Conservation (phyloP, 163 green algal genomes). For the Chlamydomonas reinhardtii region DNA sequence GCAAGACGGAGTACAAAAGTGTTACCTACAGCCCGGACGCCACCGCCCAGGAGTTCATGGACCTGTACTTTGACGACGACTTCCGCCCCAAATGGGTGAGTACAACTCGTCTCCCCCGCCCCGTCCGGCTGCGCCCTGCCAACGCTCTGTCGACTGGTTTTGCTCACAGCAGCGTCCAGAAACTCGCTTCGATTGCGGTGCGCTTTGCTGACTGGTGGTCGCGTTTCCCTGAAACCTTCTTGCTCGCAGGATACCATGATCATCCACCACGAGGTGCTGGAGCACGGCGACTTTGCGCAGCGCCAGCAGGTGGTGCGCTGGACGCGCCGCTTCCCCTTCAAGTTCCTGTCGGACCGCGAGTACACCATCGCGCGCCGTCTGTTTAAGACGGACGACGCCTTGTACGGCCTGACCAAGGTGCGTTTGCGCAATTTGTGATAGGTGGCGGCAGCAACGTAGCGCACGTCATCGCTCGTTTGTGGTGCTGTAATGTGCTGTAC, state of each 20-base stretch:
- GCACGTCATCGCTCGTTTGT: no score
- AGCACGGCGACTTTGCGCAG: constrained; percentile 71
- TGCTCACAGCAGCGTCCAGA: no score
- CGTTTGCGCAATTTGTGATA: background rate
- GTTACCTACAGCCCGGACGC: constrained; percentile 70
- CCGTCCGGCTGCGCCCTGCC: no score
- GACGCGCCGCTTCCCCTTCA: constrained; percentile 91
- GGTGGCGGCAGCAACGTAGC: no score
- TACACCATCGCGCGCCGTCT: constrained; percentile 88
- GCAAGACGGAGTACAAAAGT: constrained; percentile 93
- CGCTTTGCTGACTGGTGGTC: no score
- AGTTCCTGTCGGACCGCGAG: constrained; percentile 88
- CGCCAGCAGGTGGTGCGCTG: constrained; percentile 90
- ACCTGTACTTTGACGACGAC: constrained; percentile 92
- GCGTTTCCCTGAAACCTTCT: background rate
- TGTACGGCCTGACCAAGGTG: constrained; percentile 88
- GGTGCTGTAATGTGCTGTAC: no score
- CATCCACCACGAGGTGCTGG: constrained; percentile 75
- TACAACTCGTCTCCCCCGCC: no score
- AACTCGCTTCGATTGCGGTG: no score
- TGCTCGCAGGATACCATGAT: constrained; percentile 81
- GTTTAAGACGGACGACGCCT: constrained; percentile 65
- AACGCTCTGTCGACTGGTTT: no score
- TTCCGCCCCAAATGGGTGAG: constrained; percentile 83
- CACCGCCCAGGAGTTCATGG: constrained; percentile 84